These are phyloP conservation scores for Solanum pinnatisectum DNA, from an alignment of 257 asterid species.

Conservation along the genomic window DNA sequence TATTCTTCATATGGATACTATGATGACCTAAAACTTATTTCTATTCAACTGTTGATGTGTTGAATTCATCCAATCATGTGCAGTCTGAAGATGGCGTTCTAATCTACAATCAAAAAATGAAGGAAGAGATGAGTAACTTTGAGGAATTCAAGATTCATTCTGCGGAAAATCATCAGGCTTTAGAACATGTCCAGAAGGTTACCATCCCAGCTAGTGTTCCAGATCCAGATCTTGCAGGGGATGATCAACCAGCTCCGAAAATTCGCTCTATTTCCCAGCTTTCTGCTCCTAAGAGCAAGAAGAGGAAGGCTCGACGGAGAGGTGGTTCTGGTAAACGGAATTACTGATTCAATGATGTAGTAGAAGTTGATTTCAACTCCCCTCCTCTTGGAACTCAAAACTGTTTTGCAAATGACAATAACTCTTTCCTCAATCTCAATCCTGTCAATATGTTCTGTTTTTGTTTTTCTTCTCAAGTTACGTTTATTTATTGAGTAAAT, in stretches of 20 bases:
- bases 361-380: background rate
- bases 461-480: background rate
- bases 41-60: background rate
- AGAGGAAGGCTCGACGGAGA: conserved; percentile 43
- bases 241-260: conserved; percentile 38
- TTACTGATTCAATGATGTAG: background rate
- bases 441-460: background rate
- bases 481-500: background rate
- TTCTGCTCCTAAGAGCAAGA: conserved; percentile 42
- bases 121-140: conserved; percentile 38
- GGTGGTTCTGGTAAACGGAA: conserved; percentile 24
- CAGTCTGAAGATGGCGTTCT: conserved; percentile 56
- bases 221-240: conserved; percentile 18
- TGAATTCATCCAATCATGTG: background rate
- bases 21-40: background rate
- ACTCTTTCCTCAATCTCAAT: background rate
- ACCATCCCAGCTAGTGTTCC: conserved; percentile 12
- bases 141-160: conserved; percentile 34
- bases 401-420: background rate
- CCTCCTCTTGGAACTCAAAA: background rate
- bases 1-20: background rate
- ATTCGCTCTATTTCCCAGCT: conserved; percentile 43
- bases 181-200: conserved; percentile 12
- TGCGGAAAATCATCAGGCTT: conserved; percentile 17
- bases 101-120: conserved; percentile 37